Conservation (phyloP, 2,329 filamentous ascomycete genomes). For the Monosporascus sp. region DNA sequence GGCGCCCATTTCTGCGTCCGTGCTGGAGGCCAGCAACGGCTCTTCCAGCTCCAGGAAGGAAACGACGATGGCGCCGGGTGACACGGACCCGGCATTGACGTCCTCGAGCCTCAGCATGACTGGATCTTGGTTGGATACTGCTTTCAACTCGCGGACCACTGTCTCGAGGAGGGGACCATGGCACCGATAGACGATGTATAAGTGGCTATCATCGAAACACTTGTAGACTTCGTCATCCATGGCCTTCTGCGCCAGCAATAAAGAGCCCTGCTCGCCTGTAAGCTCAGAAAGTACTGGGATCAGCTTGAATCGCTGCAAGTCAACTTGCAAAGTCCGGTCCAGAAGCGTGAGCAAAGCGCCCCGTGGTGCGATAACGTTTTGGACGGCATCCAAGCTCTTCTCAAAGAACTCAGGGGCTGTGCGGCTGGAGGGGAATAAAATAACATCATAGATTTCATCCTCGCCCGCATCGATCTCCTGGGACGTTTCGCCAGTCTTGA, state of each 20-base stretch:
- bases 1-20: conserved; percentile 5
- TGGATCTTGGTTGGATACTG: background rate
- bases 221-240: background rate
- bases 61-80: conserved; percentile 1
- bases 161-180: background rate
- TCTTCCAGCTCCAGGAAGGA: conserved; percentile 4
- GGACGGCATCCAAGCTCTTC: background rate
- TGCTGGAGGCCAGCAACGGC: conserved; percentile 5
- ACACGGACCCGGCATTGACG: conserved; percentile 2
- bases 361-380: background rate
- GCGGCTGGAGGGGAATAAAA: background rate
- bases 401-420: background rate
- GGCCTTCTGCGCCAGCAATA: background rate
- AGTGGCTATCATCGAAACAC: background rate
- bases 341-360: background rate
- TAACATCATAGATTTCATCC: background rate
- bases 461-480: background rate
- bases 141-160: background rate
- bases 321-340: background rate
- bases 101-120: background rate
- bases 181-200: background rate
- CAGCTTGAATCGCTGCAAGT: background rate
- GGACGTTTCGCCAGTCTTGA: background rate
- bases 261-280: background rate
- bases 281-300: background rate